phyloP scores from a whole-genome alignment of 495 filamentous ascomycete genomes.

The Lophium mytilinum region DNA sequence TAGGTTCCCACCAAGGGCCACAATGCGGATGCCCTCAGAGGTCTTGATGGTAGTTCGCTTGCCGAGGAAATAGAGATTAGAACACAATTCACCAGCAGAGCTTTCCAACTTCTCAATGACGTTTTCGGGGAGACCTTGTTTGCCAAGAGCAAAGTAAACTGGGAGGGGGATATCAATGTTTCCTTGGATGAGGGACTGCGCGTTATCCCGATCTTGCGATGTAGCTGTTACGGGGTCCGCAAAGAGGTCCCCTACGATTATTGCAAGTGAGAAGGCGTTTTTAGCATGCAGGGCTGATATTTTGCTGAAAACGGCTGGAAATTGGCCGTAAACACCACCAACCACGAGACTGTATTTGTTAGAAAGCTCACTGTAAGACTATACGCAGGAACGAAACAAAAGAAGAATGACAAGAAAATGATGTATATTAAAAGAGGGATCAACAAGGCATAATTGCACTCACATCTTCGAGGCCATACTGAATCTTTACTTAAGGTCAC shows the following conservation, averaged over 20 bases:
- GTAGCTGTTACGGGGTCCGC: conserved; percentile 15
- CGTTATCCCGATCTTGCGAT: conserved; percentile 46
- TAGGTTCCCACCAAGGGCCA: conserved; percentile 65
- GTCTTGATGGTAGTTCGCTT: conserved; percentile 81
- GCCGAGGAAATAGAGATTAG: conserved; percentile 80
- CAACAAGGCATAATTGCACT: conserved; percentile 26
- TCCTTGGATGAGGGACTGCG: conserved; percentile 60
- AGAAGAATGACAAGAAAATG: conserved; percentile 5
- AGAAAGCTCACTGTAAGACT: conserved; percentile 15
- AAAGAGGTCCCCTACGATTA: conserved; percentile 81
- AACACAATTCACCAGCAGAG: conserved; percentile 70
- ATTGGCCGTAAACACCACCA: conserved; percentile 67
- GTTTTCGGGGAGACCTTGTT: conserved; percentile 52
- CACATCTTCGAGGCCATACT: conserved; percentile 66
- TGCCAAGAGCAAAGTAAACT: conserved; percentile 80
- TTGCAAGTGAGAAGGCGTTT: conserved; percentile 75
- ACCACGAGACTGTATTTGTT: conserved; percentile 60
- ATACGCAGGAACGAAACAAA: not conserved
- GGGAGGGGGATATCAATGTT: conserved; percentile 64
- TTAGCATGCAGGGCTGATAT: conserved; percentile 70
- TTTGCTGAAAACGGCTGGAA: conserved; percentile 67
- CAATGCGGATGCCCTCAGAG: conserved; percentile 77
- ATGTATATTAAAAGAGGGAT: not conserved
- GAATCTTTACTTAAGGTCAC: not conserved
- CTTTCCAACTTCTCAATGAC: conserved; percentile 65